Conservation (phyloP, 139 green algal species). For the Coelastrella sp. region DNA sequence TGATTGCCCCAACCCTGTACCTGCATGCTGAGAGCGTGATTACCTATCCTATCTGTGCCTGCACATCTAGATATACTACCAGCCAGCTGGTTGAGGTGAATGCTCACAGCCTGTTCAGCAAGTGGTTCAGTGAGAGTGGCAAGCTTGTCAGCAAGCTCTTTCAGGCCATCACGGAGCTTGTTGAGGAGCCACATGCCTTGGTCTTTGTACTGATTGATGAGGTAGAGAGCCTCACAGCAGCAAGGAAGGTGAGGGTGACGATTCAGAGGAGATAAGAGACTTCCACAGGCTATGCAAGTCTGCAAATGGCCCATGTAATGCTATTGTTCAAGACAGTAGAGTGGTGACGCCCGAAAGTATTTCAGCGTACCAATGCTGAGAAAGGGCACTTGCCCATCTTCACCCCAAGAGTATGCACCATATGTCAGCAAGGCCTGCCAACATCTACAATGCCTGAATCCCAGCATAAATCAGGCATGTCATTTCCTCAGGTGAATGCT, state of each 20-base stretch:
- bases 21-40: neutral
- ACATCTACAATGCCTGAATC: too few relatives aligned
- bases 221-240: constrained; percentile 87
- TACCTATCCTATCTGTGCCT: neutral
- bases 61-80: constrained; percentile 70
- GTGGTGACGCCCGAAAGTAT: too few relatives aligned
- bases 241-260: constrained; percentile 64
- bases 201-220: constrained; percentile 98
- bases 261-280: too few relatives aligned
- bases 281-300: too few relatives aligned
- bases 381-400: too few relatives aligned
- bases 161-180: constrained; percentile 83
- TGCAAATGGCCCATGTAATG: too few relatives aligned
- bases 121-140: constrained; percentile 95
- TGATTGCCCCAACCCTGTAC: neutral
- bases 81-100: constrained; percentile 95
- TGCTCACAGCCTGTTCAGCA: constrained; percentile 95
- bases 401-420: too few relatives aligned
- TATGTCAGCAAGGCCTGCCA: too few relatives aligned
- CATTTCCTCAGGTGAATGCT: neutral
- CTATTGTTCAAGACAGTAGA: too few relatives aligned
- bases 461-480: too few relatives aligned
- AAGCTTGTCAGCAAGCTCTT: constrained; percentile 91
- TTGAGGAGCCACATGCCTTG: constrained; percentile 88
- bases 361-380: too few relatives aligned